Base-by-base conservation (phyloP, 2,329 filamentous ascomycete genomes). In the Chaetomium sp. region DNA sequence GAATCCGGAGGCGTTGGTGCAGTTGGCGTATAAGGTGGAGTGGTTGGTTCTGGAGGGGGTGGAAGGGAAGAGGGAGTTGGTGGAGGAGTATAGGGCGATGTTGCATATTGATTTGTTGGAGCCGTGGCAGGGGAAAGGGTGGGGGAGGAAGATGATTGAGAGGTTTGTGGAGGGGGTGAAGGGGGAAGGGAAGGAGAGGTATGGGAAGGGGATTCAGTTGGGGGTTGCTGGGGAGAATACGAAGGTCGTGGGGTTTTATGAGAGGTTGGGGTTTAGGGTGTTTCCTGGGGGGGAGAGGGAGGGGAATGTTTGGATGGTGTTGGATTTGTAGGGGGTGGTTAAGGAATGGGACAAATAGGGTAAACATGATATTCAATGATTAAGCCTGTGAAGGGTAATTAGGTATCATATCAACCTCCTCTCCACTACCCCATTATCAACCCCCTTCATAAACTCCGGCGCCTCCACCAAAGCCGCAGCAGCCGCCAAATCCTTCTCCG, bases 91-190 rank as follows among this genome's bases (percentile, higher is more conserved):
- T 60, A 64, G 69, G 56, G 75, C 71, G 4, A 78, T 75, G 55
- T 71, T 79, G 75, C 77, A 79, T 65, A 76, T 79, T 51, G 74
- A 79, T 58, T 57, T 79, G 59, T 64, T 79, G 54, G 69, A 69
- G 34, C 63, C 55, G 55, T 74, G 64, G 61, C 74, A 76, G 67
- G 69, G 70, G 0, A 57, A 64, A 34, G 76, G 76, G 1, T 79
- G 75, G 75, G 76, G 77, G 4, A 63, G 69, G 54, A 66, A 66
- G 67, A 53, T 75, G 67, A 67, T 76, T 49, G 70, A 71, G 45
- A 56, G 48, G 57, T 76, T 77, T 58, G 67, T 76, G n/a, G 68
- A 67, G 53, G 71, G 69, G 41, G 67, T 77, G 51, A 63, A 44
- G 63, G 54, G 40, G 46, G 62, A 56, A 55, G 59, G 61, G 33